Evolutionary conservation across 805 yeast genomes (phyloP), one percentile per base, ranked within the genome.

Genomic region (Blastobotrys muscicola): DNA sequence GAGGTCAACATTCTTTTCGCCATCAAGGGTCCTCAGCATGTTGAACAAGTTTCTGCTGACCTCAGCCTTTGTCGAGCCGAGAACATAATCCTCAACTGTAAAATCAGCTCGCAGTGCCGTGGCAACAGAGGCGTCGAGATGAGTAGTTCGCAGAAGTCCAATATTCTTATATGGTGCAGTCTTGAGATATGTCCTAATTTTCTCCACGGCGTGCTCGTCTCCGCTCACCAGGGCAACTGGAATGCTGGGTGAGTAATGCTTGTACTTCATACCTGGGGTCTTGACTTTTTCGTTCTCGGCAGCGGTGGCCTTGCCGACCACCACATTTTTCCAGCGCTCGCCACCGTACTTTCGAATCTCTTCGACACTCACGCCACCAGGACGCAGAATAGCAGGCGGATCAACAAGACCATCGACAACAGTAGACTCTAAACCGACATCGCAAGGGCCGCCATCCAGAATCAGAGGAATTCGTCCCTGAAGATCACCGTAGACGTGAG

Each of bases 221-320:
- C 37, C 29, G 12, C 37, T 36, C 35, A 33, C 41, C 13, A 50
- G 20, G 3, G 47, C 51, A 7, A 92, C 97, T 46, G 74, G 77
- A 0, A 97, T 95, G 1, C 73, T 72, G 3, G 98, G 98, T 0
- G 96, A 84, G 60, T 92, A 92, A 61, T 92, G 98, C 52, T 84
- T 79, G 60, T 92, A 92, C 58, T 92, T 92, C 98, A 92, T 92
- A 0, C 98, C 98, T 0, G 98, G 98, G 0, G 98, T 92, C 53
- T 83, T 74, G 50, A 85, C 97, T 29, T 69, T 65, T 13, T 79
- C 83, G 1, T 63, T 62, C 4, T 58, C 67, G 2, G 58, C 57
- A 4, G 85, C 85, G 2, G 77, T 75, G 5, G 62, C 54, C 50
- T 72, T 74, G 7, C 84, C 87, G 4, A 83, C 64, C 4, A 75